These are phyloP conservation scores for Viridothelium virens DNA, from an alignment of 495 filamentous ascomycete species.

Conservation along the genomic window DNA sequence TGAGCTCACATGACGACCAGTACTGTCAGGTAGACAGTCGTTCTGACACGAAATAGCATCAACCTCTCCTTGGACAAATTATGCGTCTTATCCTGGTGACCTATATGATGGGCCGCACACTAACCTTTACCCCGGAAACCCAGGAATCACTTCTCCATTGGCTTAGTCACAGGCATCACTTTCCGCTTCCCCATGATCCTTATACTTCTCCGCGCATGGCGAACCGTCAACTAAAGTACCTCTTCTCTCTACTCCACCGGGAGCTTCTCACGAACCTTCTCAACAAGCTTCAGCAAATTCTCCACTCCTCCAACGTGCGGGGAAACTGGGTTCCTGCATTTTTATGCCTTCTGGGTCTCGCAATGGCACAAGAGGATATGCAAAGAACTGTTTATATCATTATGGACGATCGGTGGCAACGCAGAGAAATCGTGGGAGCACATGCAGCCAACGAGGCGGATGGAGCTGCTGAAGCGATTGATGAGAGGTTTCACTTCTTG, in stretches of 20 bases:
- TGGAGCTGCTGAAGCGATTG: conserved; percentile 30
- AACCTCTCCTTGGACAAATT: conserved; percentile 30
- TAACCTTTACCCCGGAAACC: conserved; percentile 30
- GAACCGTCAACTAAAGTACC: conserved; percentile 38
- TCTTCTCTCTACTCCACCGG: conserved; percentile 32
- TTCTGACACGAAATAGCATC: conserved; percentile 9
- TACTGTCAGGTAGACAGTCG: not conserved
- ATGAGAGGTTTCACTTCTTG: conserved; percentile 30
- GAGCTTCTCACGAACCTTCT: conserved; percentile 27
- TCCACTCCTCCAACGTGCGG: conserved; percentile 26
- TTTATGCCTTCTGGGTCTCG: conserved; percentile 31
- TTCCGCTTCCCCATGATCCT: conserved; percentile 17
- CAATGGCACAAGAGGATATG: conserved; percentile 34
- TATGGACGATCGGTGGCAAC: conserved; percentile 26
- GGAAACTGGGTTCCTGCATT: conserved; percentile 35
- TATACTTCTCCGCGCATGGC: conserved; percentile 34
- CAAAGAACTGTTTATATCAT: conserved; percentile 35
- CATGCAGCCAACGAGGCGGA: conserved; percentile 21
- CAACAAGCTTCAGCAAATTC: conserved; percentile 33
- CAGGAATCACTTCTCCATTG: conserved; percentile 19
- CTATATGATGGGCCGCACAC: conserved; percentile 36
- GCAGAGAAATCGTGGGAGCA: conserved; percentile 15
- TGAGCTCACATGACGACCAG: not conserved
- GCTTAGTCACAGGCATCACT: conserved; percentile 20
- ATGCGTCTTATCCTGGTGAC: conserved; percentile 34